Evolutionary conservation across 2,329 filamentous ascomycete species (phyloP), one percentile per base, ranked within the genome.

Genomic region (Talaromyces sp.): DNA sequence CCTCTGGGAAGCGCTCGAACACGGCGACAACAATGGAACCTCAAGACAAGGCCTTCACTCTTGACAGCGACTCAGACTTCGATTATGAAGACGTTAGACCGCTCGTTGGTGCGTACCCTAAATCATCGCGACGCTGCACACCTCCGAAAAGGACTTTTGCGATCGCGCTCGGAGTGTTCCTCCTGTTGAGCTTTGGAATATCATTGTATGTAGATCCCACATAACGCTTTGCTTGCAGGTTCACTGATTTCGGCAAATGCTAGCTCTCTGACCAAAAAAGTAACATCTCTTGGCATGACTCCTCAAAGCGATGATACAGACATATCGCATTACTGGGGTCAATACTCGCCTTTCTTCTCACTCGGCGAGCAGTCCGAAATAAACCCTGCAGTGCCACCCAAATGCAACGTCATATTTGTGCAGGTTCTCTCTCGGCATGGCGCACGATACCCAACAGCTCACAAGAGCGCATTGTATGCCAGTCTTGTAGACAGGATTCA

Each of bases 401-500:
- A 80, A n/a, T 97, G 93, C 76, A 79, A 84, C 12, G 78, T 93
- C 68, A 93, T 88, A 2, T 93, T 96, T 75, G 93, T 84, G 1
- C 89, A 93, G 70, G 80, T 93, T 25, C 83, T 97, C 55, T 92
- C 91, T 23, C 87, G 93, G 2, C 93, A 97, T 73, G 93, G 92
- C 55, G 90, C 91, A 40, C 85, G 93, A 59, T 89, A 91, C 72
- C 93, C 93, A 0, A 96, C 92, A 0, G 70, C 78, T 11, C 79
- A 80, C 67, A 96, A 93, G 79, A 84, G 87, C 0, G 72, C 74
- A 11, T 71, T 75, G 6, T 96, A 96, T 76, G 82, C 80, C 42
- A 75, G 79, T 5, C 82, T 90, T 8, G 80, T 96, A 60, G 73
- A 82, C 31, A 84, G 83, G 55, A 88, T 97, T 65, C 86, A 93